phyloP scores from a whole-genome alignment of 164 flowering plant genomes.

The Annona squamosa region DNA sequence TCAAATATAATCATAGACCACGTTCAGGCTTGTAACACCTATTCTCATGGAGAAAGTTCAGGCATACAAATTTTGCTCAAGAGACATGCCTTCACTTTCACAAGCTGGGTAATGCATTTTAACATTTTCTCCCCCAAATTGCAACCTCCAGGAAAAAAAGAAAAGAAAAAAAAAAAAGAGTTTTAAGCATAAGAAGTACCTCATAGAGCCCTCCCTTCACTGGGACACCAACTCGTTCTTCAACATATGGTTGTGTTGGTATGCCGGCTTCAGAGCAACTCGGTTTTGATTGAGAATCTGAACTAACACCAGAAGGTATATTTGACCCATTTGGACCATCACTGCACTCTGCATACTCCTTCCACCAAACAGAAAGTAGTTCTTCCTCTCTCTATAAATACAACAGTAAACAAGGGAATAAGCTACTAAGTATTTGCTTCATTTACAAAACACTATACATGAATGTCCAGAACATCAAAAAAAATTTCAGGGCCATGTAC shows the following conservation, averaged over 20 bases:
- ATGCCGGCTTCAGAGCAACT: slow-evolving; percentile 26
- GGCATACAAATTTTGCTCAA: too few species aligned
- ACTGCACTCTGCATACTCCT: slow-evolving; percentile 95
- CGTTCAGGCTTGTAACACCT: too few species aligned
- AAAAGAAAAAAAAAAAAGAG: not conserved
- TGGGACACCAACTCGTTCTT: slow-evolving; percentile 98
- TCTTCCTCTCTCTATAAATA: slow-evolving; percentile 78
- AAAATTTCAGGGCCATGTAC: not conserved
- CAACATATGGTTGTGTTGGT: slow-evolving; percentile 44
- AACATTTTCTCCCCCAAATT: too few species aligned
- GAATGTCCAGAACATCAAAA: not conserved
- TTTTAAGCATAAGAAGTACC: slow-evolving; percentile 33
- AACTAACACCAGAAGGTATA: slow-evolving; percentile 21
- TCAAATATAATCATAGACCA: too few species aligned
- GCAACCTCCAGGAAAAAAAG: too few species aligned
- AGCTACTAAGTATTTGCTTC: not conserved
- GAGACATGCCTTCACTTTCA: too few species aligned
- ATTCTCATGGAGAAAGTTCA: too few species aligned
- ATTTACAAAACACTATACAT: not conserved
- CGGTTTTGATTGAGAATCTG: slow-evolving; percentile 18
- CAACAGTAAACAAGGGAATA: not conserved
- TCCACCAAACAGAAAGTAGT: slow-evolving; percentile 91
- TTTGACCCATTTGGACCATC: slow-evolving; percentile 60
- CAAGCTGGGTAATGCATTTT: too few species aligned
- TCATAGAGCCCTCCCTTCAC: slow-evolving; percentile 97